Conservation (phyloP, 495 filamentous ascomycete genomes). For the Schizothecium vesticola region DNA sequence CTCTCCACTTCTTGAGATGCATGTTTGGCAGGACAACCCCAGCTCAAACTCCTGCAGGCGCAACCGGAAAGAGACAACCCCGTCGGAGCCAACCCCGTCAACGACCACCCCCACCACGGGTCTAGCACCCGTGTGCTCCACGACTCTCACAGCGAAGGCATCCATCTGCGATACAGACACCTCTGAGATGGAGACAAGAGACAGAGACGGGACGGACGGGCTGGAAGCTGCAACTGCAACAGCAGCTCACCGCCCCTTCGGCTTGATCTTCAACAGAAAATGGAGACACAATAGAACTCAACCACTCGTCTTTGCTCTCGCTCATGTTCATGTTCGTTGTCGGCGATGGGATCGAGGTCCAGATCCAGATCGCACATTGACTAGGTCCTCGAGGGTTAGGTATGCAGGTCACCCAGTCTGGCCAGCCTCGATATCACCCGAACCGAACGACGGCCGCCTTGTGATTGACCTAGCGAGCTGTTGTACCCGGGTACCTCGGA, state of each 20-base stretch:
- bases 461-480: neutral
- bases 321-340: neutral
- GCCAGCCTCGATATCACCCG: neutral
- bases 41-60: slow-evolving; percentile 4
- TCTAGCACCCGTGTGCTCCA: neutral
- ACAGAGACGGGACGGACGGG: neutral
- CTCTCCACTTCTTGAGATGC: neutral
- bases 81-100: neutral
- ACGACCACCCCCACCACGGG: neutral
- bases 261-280: neutral
- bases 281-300: neutral
- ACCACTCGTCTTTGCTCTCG: neutral
- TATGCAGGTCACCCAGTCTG: neutral
- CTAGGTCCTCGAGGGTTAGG: neutral
- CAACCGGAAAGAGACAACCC: neutral
- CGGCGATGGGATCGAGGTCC: neutral
- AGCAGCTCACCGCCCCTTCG: neutral
- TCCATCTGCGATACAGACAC: neutral
- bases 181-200: neutral
- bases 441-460: neutral
- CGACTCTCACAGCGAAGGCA: neutral
- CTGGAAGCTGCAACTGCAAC: neutral
- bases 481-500: neutral
- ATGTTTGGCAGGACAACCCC: neutral
- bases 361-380: neutral